phyloP scores from a whole-genome alignment of 495 filamentous ascomycete genomes.

The Astrothelium subdiscretum region DNA sequence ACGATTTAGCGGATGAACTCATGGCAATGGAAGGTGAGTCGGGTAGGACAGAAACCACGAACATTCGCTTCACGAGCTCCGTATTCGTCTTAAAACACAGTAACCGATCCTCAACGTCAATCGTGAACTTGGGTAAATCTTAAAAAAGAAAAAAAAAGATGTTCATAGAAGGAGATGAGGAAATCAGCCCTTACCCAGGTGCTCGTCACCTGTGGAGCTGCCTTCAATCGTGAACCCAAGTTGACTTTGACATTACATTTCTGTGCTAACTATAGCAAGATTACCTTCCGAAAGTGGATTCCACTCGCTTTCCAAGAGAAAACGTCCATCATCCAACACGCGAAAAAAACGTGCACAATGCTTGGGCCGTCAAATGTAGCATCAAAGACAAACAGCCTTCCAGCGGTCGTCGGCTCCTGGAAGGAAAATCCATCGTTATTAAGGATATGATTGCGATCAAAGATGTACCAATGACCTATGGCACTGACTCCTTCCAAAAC shows the following conservation, averaged over 20 bases:
- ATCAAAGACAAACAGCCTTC: conserved; percentile 16
- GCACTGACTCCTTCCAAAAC: conserved; percentile 20
- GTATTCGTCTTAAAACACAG: background rate
- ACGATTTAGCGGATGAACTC: conserved; percentile 21
- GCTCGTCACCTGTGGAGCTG: background rate
- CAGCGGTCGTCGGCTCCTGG: conserved; percentile 7
- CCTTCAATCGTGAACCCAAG: background rate
- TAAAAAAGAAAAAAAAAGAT: too few relatives aligned
- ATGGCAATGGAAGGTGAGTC: conserved; percentile 16
- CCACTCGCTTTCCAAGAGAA: conserved; percentile 17
- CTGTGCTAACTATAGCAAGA: conserved; percentile 5
- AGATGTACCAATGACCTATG: conserved; percentile 21
- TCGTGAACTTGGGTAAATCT: too few relatives aligned
- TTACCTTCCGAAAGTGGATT: conserved; percentile 16
- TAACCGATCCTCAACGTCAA: too few relatives aligned
- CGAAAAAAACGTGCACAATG: conserved; percentile 16
- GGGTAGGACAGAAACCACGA: background rate
- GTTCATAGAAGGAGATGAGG: too few relatives aligned
- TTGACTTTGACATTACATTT: too few relatives aligned
- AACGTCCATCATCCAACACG: conserved; percentile 11
- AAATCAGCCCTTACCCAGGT: too few relatives aligned
- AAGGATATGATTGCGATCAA: conserved; percentile 25
- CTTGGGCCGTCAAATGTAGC: conserved; percentile 21
- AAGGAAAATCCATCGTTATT: conserved; percentile 17
- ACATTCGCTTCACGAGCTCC: background rate